Conservation (phyloP, 768 basidiomycete species). For the Tylopilus vinaceipallidus region DNA sequence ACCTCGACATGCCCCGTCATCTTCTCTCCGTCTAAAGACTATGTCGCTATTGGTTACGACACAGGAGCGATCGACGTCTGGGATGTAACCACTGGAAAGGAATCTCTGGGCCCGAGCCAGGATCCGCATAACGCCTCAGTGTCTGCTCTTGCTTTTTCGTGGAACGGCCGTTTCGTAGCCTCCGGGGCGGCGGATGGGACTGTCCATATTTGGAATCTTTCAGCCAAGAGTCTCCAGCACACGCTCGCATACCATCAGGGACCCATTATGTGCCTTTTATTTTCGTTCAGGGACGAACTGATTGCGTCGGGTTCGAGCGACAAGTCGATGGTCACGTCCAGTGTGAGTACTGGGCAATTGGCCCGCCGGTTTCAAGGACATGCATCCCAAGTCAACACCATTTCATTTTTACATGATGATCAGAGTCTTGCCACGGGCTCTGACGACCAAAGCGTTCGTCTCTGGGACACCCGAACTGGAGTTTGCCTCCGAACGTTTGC, state of each 20-base stretch:
- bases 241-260: constrained; percentile 15
- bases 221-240: background rate
- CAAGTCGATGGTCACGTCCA: constrained; percentile 12
- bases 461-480: constrained; percentile 24
- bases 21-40: constrained; percentile 16
- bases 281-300: constrained; percentile 16
- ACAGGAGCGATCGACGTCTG: constrained; percentile 14
- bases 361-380: constrained; percentile 18
- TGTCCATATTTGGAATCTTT: constrained; percentile 18
- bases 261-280: constrained; percentile 17
- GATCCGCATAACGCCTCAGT: constrained; percentile 2
- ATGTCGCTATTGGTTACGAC: constrained; percentile 14
- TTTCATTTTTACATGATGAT: constrained; percentile 23
- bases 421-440: constrained; percentile 22
- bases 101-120: constrained; percentile 3
- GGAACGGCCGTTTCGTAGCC: constrained; percentile 7
- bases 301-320: constrained; percentile 18
- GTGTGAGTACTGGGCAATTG: constrained; percentile 6
- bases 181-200: constrained; percentile 15
- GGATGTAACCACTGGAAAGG: constrained; percentile 18
- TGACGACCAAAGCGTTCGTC: constrained; percentile 19
- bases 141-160: constrained; percentile 11
- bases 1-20: constrained; percentile 14
- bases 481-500: constrained; percentile 14
- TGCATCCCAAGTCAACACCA: constrained; percentile 11